phyloP scores from a whole-genome alignment of 139 green algal genomes.

The Asterochloris erici region DNA sequence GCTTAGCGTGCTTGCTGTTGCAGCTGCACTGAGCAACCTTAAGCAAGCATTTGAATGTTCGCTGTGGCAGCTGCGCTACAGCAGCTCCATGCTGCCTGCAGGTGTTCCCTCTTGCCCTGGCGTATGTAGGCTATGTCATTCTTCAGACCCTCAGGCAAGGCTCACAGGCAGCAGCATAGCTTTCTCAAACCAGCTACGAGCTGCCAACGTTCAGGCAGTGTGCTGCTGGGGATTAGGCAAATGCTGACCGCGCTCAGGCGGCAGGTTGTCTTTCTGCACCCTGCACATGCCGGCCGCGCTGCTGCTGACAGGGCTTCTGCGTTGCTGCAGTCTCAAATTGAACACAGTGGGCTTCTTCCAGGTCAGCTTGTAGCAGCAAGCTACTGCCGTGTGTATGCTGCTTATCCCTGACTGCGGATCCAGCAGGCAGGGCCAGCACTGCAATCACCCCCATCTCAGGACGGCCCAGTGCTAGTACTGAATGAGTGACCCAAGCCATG shows the following conservation, averaged over 20 bases:
- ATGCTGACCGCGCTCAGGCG: too few species aligned
- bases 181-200: too few species aligned
- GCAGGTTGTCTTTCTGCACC: too few species aligned
- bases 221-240: too few species aligned
- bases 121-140: conserved; percentile 88
- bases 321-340: conserved; percentile 50
- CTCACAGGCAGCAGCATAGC: too few species aligned
- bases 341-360: conserved; percentile 92
- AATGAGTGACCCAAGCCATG: background rate
- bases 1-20: background rate
- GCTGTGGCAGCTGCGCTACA: conserved; percentile 25
- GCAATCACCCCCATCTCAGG: too few species aligned
- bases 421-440: too few species aligned
- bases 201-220: too few species aligned
- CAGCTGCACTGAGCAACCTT: conserved; percentile 31
- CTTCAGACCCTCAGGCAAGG: conserved; percentile 72
- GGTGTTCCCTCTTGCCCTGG: conserved; percentile 63
- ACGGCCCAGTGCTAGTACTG: too few species aligned
- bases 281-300: too few species aligned
- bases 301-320: too few species aligned
- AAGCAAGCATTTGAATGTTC: conserved; percentile 49
- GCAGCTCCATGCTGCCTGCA: conserved; percentile 32
- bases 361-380: background rate
- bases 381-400: background rate
- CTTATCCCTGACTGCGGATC: too few species aligned